phyloP scores from a whole-genome alignment of 2,329 filamentous ascomycete genomes.

The Davidsoniella virescens region DNA sequence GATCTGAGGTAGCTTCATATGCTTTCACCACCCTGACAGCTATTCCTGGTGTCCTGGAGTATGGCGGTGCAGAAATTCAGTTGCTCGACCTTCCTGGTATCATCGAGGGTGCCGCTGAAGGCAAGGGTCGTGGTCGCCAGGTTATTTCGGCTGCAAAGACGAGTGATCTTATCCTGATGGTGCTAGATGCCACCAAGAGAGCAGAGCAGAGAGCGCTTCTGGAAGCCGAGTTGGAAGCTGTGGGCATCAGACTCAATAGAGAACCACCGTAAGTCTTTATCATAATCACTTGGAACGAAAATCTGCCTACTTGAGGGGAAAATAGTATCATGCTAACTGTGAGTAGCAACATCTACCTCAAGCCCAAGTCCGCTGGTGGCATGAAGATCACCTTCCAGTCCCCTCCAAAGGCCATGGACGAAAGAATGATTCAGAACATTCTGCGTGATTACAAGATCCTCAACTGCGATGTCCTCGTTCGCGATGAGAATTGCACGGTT shows the following conservation, averaged over 20 bases:
- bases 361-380: conserved; percentile 85
- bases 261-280: conserved; percentile 56
- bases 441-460: conserved; percentile 96
- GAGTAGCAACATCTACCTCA: conserved; percentile 83
- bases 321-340: background rate
- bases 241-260: conserved; percentile 83
- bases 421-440: conserved; percentile 97
- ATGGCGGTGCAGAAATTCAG: conserved; percentile 95
- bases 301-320: conserved; percentile 4
- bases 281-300: too few relatives aligned
- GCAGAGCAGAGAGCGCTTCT: conserved; percentile 81
- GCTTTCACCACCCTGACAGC: conserved; percentile 95
- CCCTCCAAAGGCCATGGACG: conserved; percentile 80
- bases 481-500: conserved; percentile 88
- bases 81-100: conserved; percentile 95
- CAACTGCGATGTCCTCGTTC: conserved; percentile 88
- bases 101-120: conserved; percentile 90
- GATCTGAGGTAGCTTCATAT: conserved; percentile 89
- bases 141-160: conserved; percentile 98
- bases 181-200: conserved; percentile 90
- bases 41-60: conserved; percentile 92
- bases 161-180: conserved; percentile 91
- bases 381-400: conserved; percentile 96
- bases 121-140: conserved; percentile 87
- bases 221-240: conserved; percentile 84